Evolutionary conservation across 768 basidiomycete genomes (phyloP).

Genomic region (Cytidiella melzeri): DNA sequence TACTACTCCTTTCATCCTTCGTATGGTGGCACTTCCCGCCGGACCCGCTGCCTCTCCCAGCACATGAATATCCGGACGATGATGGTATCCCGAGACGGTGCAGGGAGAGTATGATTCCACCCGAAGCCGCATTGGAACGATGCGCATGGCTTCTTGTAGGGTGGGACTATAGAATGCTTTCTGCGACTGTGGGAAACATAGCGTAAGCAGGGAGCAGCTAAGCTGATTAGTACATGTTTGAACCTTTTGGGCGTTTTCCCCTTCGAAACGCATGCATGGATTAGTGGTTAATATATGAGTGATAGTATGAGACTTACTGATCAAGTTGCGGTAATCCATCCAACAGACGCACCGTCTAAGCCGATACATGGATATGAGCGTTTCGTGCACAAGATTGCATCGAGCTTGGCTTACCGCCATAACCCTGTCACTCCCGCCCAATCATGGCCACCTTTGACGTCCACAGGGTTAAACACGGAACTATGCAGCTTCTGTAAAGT

Average conservation of each 20-base stretch:
- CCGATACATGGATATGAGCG: background rate
- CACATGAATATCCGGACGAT: constrained; percentile 46
- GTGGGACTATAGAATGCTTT: constrained; percentile 26
- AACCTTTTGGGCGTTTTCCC: no score
- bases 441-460: constrained; percentile 42
- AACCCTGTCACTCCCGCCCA: constrained; percentile 52
- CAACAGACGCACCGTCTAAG: constrained; percentile 50
- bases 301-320: constrained; percentile 32
- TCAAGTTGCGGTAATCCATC: constrained; percentile 51
- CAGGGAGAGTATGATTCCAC: constrained; percentile 19
- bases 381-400: background rate
- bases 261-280: no score
- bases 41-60: constrained; percentile 38
- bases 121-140: constrained; percentile 46
- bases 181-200: constrained; percentile 4
- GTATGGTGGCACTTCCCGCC: constrained; percentile 30
- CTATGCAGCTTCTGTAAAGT: no score
- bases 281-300: background rate
- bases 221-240: no score
- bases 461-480: no score
- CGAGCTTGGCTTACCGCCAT: constrained; percentile 45
- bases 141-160: constrained; percentile 43
- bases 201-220: constrained; percentile 2
- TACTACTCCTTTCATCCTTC: constrained; percentile 37
- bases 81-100: constrained; percentile 18